These are phyloP conservation scores for Psidium friedrichsthalianum DNA, from an alignment of 345 rosid genomes.

Conservation along the genomic window DNA sequence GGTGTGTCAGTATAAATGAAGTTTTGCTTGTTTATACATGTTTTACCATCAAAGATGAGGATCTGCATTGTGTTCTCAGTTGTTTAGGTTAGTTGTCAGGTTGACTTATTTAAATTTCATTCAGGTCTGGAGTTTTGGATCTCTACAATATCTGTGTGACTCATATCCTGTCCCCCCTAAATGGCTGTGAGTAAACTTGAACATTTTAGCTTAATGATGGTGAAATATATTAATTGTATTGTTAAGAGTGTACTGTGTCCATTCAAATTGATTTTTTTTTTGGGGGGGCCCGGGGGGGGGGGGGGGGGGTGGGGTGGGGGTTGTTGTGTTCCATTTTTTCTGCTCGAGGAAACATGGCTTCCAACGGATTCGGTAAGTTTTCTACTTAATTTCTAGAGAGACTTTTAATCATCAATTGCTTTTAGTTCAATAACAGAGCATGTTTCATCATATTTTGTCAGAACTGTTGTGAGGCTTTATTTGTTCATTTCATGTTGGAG, in stretches of 20 bases:
- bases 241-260: neutral
- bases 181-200: constrained; percentile 62
- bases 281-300: constrained; percentile 1
- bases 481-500: too few species aligned
- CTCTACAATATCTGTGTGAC: constrained; percentile 46
- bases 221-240: neutral
- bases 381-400: neutral
- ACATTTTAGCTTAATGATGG: neutral
- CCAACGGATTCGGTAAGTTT: constrained; percentile 66
- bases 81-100: neutral
- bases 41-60: neutral
- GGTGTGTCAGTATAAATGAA: neutral
- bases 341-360: constrained; percentile 72
- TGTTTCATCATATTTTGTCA: neutral
- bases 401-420: neutral
- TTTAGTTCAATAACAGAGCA: neutral
- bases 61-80: neutral
- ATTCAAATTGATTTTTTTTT: constrained; percentile 2
- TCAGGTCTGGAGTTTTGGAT: constrained; percentile 90
- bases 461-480: neutral
- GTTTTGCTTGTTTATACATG: neutral
- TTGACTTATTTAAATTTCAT: neutral
- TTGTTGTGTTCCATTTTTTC: constrained; percentile 19
- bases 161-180: constrained; percentile 96
- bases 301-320: constrained; percentile 35